Percentiles rank a stretch among this genome's conserved stretches.
Conservation (phyloP, 2,329 filamentous ascomycete species). For the Herpotrichia juniperi region DNA sequence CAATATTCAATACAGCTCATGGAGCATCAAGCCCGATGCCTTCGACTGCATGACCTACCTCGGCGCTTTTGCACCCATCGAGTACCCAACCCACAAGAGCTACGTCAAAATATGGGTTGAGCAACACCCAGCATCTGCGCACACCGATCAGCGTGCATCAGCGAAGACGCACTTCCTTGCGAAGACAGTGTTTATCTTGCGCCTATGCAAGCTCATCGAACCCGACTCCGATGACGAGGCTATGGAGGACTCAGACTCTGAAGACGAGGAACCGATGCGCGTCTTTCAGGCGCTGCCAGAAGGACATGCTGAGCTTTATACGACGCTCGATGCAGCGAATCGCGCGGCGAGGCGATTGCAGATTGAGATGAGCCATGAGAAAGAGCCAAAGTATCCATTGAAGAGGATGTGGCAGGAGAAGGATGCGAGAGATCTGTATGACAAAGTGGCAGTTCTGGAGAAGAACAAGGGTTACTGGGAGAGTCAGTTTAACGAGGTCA, state of each 20-base stretch:
- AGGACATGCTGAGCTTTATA: constrained; percentile 26
- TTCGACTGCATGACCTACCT: constrained; percentile 2
- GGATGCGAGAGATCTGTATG: constrained; percentile 17
- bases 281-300: constrained; percentile 12
- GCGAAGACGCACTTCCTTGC: constrained; percentile 18
- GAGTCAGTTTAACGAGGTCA: constrained; percentile 25
- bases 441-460: constrained; percentile 45
- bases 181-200: constrained; percentile 27
- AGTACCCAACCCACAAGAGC: not conserved
- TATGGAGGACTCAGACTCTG: not conserved
- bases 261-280: constrained; percentile 6
- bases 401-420: constrained; percentile 22
- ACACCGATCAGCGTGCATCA: constrained; percentile 5
- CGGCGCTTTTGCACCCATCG: not conserved
- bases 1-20: not conserved
- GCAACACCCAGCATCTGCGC: constrained; percentile 7
- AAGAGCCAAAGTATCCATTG: constrained; percentile 5
- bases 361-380: constrained; percentile 28
- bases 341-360: constrained; percentile 31
- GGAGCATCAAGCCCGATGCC: not conserved
- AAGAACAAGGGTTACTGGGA: constrained; percentile 23
- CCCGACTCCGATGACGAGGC: not conserved
- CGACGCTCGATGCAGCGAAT: constrained; percentile 29
- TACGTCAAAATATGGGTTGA: constrained; percentile 17
- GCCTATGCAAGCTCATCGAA: constrained; percentile 22